Evolutionary conservation across 2,329 filamentous ascomycete species (phyloP), one percentile per base, ranked within the genome.

Genomic region (Curvularia lunata): DNA sequence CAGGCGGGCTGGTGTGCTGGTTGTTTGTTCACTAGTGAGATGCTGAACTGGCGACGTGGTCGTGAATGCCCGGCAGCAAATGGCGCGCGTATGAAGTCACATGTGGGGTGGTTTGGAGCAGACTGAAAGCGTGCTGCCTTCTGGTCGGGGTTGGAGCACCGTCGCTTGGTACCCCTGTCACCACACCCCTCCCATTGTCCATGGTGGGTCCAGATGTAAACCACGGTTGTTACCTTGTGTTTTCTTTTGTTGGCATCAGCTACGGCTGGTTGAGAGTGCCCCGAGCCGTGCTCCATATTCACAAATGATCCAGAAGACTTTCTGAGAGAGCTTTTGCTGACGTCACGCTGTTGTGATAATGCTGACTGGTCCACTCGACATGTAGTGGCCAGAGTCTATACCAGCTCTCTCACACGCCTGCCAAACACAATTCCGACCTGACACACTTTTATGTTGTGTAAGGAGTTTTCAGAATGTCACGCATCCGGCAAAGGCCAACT

Each of bases 51-150:
- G 40, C 38, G 40, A 43, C 37, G 28, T 23, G 48, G n/a, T 47
- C 51, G 32, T 30, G 27, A 38, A n/a, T 28, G 8, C 41, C 40
- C 34, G 8, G 40, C 45, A 32, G 21, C 45, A 43, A 13, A 9
- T 47, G 23, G 21, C 32, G 25, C 34, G 28, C 30, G 19, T 34
- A 54, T 50, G 46, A 46, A 46, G 43, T 54, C 55, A 50, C 48
- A 47, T 54, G 55, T 58, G 55, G 51, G 55, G 55, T 58, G 45
- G 32, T 32, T 42, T 19, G 25, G n/a, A 37, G 46, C 7, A 41
- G 40, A 38, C 32, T 45, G 25, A 23, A 18, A 10, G 19, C 41
- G 41, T 43, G 21, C 13, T 43, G 23, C 25, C 41, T 13, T 16
- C 18, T 43, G n/a, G 25, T 43, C 23, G 16, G 13, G 41, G 12